A percentile compares a stretch with the other conserved stretches of the same genome.
phyloP scores from a whole-genome alignment of 2,329 filamentous ascomycete species.

The Daldinia sp. region DNA sequence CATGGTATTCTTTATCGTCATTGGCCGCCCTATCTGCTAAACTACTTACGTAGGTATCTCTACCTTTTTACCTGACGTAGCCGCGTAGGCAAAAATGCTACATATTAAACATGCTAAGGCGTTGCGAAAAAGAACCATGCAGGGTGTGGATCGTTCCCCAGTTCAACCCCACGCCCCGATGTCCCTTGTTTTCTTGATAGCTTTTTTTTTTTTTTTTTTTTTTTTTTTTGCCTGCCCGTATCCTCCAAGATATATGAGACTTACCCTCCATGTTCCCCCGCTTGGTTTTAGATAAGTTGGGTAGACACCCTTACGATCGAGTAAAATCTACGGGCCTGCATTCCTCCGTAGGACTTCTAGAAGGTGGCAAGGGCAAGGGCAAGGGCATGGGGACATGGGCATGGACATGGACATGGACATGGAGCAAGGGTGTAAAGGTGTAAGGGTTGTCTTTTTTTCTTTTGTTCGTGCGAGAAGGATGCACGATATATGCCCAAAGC shows the following conservation, averaged over 20 bases:
- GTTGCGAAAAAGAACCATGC: conserved; percentile 41
- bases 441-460: background rate
- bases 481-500: conserved; percentile 25
- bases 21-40: conserved; percentile 42
- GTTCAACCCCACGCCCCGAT: conserved; percentile 33
- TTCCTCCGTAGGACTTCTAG: conserved; percentile 27
- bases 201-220: conserved; percentile 6
- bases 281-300: conserved; percentile 32
- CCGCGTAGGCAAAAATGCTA: conserved; percentile 21
- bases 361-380: conserved; percentile 12
- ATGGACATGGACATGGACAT: too few relatives aligned
- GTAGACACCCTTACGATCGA: conserved; percentile 30
- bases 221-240: background rate
- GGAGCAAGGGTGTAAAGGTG: too few relatives aligned
- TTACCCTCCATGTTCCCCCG: conserved; percentile 22
- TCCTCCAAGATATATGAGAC: conserved; percentile 25
- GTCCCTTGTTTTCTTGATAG: conserved; percentile 5
- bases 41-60: conserved; percentile 13
- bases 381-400: too few relatives aligned
- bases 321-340: conserved; percentile 30
- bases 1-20: conserved; percentile 14
- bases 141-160: conserved; percentile 26
- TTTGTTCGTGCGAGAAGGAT: conserved; percentile 28
- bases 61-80: conserved; percentile 31
- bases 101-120: conserved; percentile 23